phyloP scores from a whole-genome alignment of 2,329 filamentous ascomycete genomes.

The Hypoxylon sp. region DNA sequence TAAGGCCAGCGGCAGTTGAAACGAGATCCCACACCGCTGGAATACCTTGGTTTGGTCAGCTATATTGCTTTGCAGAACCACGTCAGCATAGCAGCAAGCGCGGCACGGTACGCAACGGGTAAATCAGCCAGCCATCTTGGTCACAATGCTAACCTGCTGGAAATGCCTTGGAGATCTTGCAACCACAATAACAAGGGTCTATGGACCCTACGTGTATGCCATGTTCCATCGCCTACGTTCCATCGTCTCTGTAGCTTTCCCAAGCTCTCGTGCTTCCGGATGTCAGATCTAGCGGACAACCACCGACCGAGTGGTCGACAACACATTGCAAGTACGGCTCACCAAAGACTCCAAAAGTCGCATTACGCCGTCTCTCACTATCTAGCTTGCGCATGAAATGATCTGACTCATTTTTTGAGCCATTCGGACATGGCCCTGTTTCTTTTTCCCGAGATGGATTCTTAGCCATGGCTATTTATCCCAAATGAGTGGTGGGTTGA shows the following conservation, averaged over 20 bases:
- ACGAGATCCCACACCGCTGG: slow-evolving; percentile 45
- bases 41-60: slow-evolving; percentile 33
- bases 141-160: slow-evolving; percentile 31
- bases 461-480: slow-evolving; percentile 39
- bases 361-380: slow-evolving; percentile 16
- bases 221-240: slow-evolving; percentile 49
- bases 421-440: slow-evolving; percentile 22
- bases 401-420: slow-evolving; percentile 16
- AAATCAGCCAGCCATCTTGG: slow-evolving; percentile 38
- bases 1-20: slow-evolving; percentile 49
- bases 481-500: slow-evolving; percentile 42
- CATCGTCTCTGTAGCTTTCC: slow-evolving; percentile 46
- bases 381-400: slow-evolving; percentile 12
- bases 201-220: slow-evolving; percentile 41
- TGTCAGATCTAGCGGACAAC: slow-evolving; percentile 26
- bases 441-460: slow-evolving; percentile 37
- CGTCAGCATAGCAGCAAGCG: slow-evolving; percentile 38
- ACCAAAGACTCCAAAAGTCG: slow-evolving; percentile 24
- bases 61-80: slow-evolving; percentile 43
- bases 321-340: slow-evolving; percentile 15
- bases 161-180: slow-evolving; percentile 48
- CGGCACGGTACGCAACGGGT: slow-evolving; percentile 43
- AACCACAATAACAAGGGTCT: slow-evolving; percentile 44
- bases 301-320: slow-evolving; percentile 29
- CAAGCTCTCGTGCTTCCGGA: slow-evolving; percentile 3